Evolutionary conservation across 2,329 filamentous ascomycete genomes (phyloP), one percentile per base, ranked within the genome.

Genomic region (Trichoderma sp.): DNA sequence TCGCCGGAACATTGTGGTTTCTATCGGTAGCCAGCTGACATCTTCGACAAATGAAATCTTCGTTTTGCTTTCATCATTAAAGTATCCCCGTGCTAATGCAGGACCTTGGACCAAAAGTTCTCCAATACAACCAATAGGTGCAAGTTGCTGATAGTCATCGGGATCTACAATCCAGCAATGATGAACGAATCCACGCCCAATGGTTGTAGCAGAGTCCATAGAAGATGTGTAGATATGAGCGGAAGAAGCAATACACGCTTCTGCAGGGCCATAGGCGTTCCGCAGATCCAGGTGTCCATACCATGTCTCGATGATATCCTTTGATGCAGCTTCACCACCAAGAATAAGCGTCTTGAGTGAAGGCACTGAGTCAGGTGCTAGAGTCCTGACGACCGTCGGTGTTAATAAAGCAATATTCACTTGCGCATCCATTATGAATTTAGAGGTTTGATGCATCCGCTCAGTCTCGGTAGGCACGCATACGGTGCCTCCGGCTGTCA

Each of bases 241-340:
- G 5, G 48, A 67, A 22, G 53, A 67, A 29, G 48, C 48, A 52
- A 67, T 54, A 15, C 63, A 67, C 10, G 45, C 68, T 19, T 72
- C 71, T 9, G 72, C 68, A 7, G 73, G 72, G 5, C 73, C 73
- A 5, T 71, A 75, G 2, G 37, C 61, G 27, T 70, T 72, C 10
- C 70, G 13, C 2, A 73, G 17, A 2, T 34, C 37, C 2, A 69
- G 29, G 1, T 50, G 34, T 5, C 57, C 69, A n/a, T 53, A 54
- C 74, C 74, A 75, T 1, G 15, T 27, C 13, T 64, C 48, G 13
- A 61, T 2, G 37, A 6, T 70, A 64, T 27, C 69, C 76, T 9
- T 83, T 80, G 65, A 84, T 0, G 70, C 25, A 13, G 69, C 39
- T 45, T 72, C 71, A 3, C 71, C 71, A 9, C 45, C 69, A 8